Evolutionary conservation across 345 rosid species (phyloP).

Genomic region (Microthlaspi erraticum): DNA sequence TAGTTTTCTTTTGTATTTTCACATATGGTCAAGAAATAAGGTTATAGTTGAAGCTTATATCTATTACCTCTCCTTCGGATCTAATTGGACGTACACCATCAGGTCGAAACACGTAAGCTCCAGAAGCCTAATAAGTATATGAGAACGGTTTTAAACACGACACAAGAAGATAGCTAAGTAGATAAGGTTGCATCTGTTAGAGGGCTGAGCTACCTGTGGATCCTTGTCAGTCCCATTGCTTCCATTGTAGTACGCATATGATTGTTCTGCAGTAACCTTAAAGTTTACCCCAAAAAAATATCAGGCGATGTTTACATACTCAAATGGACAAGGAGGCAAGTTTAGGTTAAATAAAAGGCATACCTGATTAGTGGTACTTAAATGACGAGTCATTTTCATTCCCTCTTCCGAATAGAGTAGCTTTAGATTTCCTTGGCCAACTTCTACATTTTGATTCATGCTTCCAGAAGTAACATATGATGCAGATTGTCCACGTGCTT

Average conservation of each 20-base stretch:
- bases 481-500: conserved; percentile 57
- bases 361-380: conserved; percentile 68
- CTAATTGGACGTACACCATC: conserved; percentile 58
- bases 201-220: conserved; percentile 70
- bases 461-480: conserved; percentile 57
- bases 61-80: conserved; percentile 58
- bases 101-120: conserved; percentile 96
- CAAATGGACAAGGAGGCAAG: conserved; percentile 16
- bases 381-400: conserved; percentile 61
- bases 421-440: conserved; percentile 85
- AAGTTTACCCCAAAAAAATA: conserved; percentile 49
- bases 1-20: conserved; percentile 27
- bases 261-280: conserved; percentile 58
- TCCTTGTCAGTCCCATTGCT: conserved; percentile 87
- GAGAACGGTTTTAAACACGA: conserved; percentile 2
- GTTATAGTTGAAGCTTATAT: conserved; percentile 30
- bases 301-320: conserved; percentile 25
- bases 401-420: conserved; percentile 60
- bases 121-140: conserved; percentile 71
- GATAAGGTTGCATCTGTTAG: conserved; percentile 19
- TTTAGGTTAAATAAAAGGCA: background rate
- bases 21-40: conserved; percentile 15
- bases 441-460: conserved; percentile 53
- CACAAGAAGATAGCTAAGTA: conserved; percentile 13
- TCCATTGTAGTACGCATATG: conserved; percentile 84